phyloP scores from a whole-genome alignment of 169 alveolate species.

The Eimeria praecox region DNA sequence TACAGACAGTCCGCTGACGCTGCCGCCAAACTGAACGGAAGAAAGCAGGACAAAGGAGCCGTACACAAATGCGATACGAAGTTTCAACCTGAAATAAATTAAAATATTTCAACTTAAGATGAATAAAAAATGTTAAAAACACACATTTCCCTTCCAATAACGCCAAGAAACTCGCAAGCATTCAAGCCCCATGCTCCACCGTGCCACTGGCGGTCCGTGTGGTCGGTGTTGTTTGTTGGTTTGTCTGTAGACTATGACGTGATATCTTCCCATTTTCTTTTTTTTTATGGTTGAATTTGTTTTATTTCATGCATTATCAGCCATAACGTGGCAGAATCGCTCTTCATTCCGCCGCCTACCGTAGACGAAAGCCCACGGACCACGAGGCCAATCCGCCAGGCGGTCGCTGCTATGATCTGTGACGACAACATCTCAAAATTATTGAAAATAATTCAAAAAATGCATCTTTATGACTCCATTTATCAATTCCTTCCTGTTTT shows the following conservation, averaged over 20 bases:
- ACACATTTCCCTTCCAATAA: background rate
- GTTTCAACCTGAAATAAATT: background rate
- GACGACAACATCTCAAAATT: background rate
- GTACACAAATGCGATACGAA: background rate
- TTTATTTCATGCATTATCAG: background rate
- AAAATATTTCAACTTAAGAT: background rate
- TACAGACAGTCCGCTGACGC: constrained; percentile 4
- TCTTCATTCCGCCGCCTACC: background rate
- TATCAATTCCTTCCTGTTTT: no score
- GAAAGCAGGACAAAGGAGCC: background rate
- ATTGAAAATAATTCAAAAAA: no score
- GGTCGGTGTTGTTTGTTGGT: background rate
- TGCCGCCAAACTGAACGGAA: background rate
- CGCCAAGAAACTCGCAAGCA: background rate
- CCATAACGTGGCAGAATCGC: background rate
- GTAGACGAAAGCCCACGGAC: no score
- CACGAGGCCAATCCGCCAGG: background rate
- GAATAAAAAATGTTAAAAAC: background rate
- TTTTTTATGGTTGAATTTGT: background rate
- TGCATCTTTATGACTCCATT: no score
- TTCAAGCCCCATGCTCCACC: background rate
- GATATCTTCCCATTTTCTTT: background rate
- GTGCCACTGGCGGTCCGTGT: background rate
- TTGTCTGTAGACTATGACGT: background rate
- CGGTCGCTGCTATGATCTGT: background rate